Base-by-base conservation (phyloP, 2,329 filamentous ascomycete species). In the Arachnomyces sp. region DNA sequence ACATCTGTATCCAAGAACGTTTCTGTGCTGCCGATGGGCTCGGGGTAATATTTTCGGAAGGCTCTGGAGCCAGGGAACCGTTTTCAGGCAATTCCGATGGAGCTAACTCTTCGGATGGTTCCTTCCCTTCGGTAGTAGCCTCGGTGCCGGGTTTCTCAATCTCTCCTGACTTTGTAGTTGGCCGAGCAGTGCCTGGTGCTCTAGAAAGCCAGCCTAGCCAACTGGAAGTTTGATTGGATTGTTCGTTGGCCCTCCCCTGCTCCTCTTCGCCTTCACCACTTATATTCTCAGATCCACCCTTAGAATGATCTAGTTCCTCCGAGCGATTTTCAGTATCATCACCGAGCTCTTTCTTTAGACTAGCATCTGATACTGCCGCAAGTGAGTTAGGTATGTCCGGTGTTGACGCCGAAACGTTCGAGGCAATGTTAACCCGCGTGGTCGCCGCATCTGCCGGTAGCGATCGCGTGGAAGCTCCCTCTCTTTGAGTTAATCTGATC, bases 1-100 rank as follows among this genome's bases (percentile, higher is more conserved):
- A 68, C 58, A 69, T 65, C 43, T 67, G 65, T 42, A 68, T 54
- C 67, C 65, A 69, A 32, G 63, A 66, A 38, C 63, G 57, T 42
- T 63, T 68, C 30, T 59, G 57, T 18, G 59, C 41, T 9, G 38
- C 46, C 3, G 53, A 43, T 5, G 33, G 29, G 21, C n/a, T 40
- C 31, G 18, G 12, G 12, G 8, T 39, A n/a, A 8, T 25, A n/a
- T 38, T 38, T 29, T 37, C 33, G 11, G 25, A 3, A 12, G 30
- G 33, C 29, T 34, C 40, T 3, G 31, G 18, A 28, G 36, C 25
- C 12, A 14, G 21, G 12, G 39, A 28, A 28, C 31, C 42, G 2
- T 13, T 13, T 13, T 43, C 43, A 32, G 38, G 16, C 11, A 36
- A 32, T 16, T 43, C 21, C 3, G 9, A n/a, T 34, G 17, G 11